Evolutionary conservation across 805 yeast species (phyloP).

Genomic region (Schwanniomyces vanrijiae): DNA sequence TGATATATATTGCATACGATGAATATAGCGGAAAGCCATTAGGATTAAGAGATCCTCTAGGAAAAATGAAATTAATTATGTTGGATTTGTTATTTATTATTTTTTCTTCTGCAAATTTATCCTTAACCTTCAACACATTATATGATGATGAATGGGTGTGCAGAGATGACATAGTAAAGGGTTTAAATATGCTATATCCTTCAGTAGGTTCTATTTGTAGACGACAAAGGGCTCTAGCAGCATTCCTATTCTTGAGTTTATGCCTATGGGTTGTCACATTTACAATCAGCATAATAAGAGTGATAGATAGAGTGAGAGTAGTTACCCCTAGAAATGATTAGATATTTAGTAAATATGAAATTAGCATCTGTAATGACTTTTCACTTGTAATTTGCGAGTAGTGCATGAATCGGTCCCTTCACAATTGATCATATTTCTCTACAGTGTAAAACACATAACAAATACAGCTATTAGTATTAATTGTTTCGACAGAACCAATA

Average conservation of each 20-base stretch:
- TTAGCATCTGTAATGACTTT: background rate
- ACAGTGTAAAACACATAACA: background rate
- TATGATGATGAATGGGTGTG: slow-evolving; percentile 84
- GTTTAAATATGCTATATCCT: slow-evolving; percentile 19
- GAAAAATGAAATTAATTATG: slow-evolving; percentile 77
- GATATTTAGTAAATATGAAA: background rate
- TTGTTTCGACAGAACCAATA: background rate
- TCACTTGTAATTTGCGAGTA: background rate
- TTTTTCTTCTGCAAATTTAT: slow-evolving; percentile 82
- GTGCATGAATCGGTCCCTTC: background rate
- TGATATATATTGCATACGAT: slow-evolving; percentile 81
- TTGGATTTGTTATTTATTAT: slow-evolving; percentile 86
- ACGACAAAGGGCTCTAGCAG: slow-evolving; percentile 74
- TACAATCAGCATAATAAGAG: slow-evolving; percentile 77
- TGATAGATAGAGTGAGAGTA: slow-evolving; percentile 61
- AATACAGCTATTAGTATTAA: background rate
- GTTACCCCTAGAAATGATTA: slow-evolving; percentile 8
- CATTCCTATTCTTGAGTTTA: slow-evolving; percentile 74
- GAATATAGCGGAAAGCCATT: slow-evolving; percentile 91
- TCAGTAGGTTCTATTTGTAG: slow-evolving; percentile 60
- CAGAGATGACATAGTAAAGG: slow-evolving; percentile 23
- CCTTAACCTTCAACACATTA: slow-evolving; percentile 81
- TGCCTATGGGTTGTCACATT: slow-evolving; percentile 85
- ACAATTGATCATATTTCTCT: background rate
- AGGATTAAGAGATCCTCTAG: slow-evolving; percentile 82